Conservation (phyloP, 2,329 filamentous ascomycete species). For the Monilinia vaccinii-corymbosi region DNA sequence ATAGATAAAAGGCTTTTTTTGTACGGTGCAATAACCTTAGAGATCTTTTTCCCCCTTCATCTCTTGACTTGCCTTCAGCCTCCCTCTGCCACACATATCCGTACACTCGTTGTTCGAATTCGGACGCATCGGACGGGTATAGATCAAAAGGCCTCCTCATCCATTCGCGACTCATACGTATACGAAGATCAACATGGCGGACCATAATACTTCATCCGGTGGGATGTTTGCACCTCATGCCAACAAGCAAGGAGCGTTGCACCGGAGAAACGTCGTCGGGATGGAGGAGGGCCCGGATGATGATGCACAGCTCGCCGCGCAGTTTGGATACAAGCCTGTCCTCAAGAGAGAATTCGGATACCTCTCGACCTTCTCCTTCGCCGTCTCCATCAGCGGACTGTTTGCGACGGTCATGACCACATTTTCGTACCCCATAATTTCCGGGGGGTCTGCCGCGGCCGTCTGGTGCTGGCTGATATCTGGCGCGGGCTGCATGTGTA, state of each 20-base stretch:
- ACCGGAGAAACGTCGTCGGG: not conserved
- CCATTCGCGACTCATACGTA: not conserved
- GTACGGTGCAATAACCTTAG: too few species aligned
- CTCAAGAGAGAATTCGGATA: slow-evolving; percentile 52
- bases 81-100: not conserved
- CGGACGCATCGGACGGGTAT: not conserved
- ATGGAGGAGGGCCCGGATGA: slow-evolving; percentile 22
- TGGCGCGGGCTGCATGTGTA: slow-evolving; percentile 47
- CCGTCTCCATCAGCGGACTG: slow-evolving; percentile 46
- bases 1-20: not conserved
- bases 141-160: not conserved
- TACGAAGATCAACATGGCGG: slow-evolving; percentile 3
- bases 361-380: slow-evolving; percentile 51
- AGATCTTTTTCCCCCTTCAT: not conserved
- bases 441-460: slow-evolving; percentile 43
- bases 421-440: slow-evolving; percentile 42
- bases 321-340: slow-evolving; percentile 35
- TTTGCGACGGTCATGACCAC: slow-evolving; percentile 48
- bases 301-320: slow-evolving; percentile 27
- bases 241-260: not conserved
- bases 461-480: slow-evolving; percentile 52
- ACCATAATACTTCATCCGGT: not conserved
- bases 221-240: not conserved
- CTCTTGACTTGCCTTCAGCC: not conserved
- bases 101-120: not conserved